Base-by-base conservation (phyloP, 352 stramenopile species). In the Pythium folliculosum region DNA sequence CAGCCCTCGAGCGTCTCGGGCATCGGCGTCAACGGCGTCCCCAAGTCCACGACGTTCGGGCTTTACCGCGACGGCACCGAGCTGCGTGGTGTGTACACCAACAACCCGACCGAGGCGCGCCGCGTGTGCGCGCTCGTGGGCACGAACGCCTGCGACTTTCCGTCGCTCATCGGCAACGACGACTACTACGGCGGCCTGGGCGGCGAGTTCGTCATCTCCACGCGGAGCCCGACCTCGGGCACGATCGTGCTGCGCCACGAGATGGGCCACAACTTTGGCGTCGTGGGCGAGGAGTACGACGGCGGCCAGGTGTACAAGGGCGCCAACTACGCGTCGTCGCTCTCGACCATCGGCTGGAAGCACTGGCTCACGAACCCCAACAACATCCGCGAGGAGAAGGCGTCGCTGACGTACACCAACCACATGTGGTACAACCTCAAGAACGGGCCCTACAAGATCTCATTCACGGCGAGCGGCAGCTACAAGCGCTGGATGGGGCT, bases 221-320 rank as follows among this genome's bases (percentile, higher is more conserved):
- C 72, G 27, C 55, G 67, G 43, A 72, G 56, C 2, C 23, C 22
- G 38, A 75, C 65, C 23, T 70, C 69, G 0, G 75, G 75, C 4
- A 77, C 75, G 5, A 35, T 82, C 30, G 72, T 74, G 38, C 38
- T 82, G 52, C 70, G 72, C 19, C 72, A 79, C 58, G 72, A 79
- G 56, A 76, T 80, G 67, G 72, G 75, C 40, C 72, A 79, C 71
- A 76, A 75, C 60, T 76, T 82, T 67, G 72, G 70, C 19, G 37
- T 63, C 16, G 71, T 82, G n/a, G 75, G 75, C n/a, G 75, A 82
- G 35, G 75, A 82, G 47, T 80, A 82, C 66, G 75, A 82, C 50
- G 72, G 72, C 45, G 75, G 75, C 7, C 27, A 67, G 5, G 72
- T 77, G 35, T 82, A 82, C 72, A 48, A 43, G 8, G 75, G 75